A percentile compares a stretch with the other conserved stretches of the same genome.
These are phyloP conservation scores for Stemphylium vesicarium DNA, from an alignment of 2,329 filamentous ascomycete genomes.

Conservation along the genomic window DNA sequence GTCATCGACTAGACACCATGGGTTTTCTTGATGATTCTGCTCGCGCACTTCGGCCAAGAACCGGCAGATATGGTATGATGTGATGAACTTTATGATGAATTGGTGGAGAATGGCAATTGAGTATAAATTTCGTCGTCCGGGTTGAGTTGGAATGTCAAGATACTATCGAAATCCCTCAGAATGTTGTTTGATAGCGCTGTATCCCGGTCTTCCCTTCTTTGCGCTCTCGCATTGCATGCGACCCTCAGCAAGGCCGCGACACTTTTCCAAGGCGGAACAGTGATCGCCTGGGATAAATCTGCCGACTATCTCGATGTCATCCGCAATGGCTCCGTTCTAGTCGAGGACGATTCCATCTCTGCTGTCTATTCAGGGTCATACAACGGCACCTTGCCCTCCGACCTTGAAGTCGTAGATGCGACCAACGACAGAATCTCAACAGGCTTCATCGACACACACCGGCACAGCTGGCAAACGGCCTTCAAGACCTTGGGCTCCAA, in stretches of 20 bases:
- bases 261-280: slow-evolving; percentile 42
- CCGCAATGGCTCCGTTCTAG: slow-evolving; percentile 51
- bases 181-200: neutral
- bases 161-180: neutral
- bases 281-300: slow-evolving; percentile 52
- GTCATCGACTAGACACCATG: slow-evolving; percentile 1
- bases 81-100: neutral
- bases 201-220: neutral
- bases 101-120: neutral
- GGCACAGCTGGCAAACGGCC: slow-evolving; percentile 58
- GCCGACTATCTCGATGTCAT: slow-evolving; percentile 47
- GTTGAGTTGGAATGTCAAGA: neutral
- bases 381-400: slow-evolving; percentile 24
- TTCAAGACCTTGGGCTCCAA: slow-evolving; percentile 62
- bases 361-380: slow-evolving; percentile 10
- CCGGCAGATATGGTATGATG: slow-evolving; percentile 1
- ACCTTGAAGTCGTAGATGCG: slow-evolving; percentile 52
- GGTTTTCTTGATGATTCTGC: neutral
- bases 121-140: slow-evolving; percentile 6
- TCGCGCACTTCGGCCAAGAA: slow-evolving; percentile 1
- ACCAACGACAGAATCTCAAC: slow-evolving; percentile 60
- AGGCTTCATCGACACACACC: slow-evolving; percentile 65
- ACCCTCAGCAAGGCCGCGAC: slow-evolving; percentile 4
- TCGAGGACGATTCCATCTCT: slow-evolving; percentile 49
- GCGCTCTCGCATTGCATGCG: slow-evolving; percentile 1